A percentile compares a stretch with the other conserved stretches of the same genome.
phyloP scores from a whole-genome alignment of 345 rosid species.

The Pugionium dolabratum region DNA sequence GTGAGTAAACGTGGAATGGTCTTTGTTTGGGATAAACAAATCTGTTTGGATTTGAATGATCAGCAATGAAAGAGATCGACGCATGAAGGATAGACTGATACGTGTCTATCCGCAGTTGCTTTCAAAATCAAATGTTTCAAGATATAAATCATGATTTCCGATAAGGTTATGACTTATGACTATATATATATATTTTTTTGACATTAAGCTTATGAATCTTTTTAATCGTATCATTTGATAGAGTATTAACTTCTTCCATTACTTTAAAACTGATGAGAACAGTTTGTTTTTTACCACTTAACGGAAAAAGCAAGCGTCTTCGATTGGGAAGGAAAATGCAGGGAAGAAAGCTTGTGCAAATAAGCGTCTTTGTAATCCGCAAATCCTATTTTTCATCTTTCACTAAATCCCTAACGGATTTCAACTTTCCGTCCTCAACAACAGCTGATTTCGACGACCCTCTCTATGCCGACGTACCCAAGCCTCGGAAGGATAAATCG shows the following conservation, averaged over 20 bases:
- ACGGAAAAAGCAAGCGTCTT: not conserved
- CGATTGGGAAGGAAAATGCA: constrained; percentile 36
- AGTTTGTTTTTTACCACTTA: too few relatives aligned
- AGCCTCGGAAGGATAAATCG: constrained; percentile 66
- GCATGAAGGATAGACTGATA: not conserved
- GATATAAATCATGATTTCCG: too few relatives aligned
- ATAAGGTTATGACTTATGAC: too few relatives aligned
- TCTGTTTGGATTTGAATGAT: constrained; percentile 1
- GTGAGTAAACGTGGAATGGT: not conserved
- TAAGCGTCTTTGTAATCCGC: constrained; percentile 35
- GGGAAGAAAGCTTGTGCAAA: constrained; percentile 31
- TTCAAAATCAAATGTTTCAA: too few relatives aligned
- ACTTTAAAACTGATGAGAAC: too few relatives aligned
- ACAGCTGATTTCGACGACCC: constrained; percentile 37
- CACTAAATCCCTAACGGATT: constrained; percentile 4
- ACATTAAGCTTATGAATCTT: too few relatives aligned
- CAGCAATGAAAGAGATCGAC: not conserved
- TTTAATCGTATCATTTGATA: too few relatives aligned
- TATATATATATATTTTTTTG: too few relatives aligned
- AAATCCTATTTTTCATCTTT: constrained; percentile 36
- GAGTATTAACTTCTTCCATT: too few relatives aligned
- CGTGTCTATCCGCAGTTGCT: not conserved
- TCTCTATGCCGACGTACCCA: constrained; percentile 63
- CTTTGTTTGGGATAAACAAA: not conserved
- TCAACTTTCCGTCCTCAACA: not conserved